Conservation (phyloP, 2,329 filamentous ascomycete genomes). For the Macrophomina tecta region DNA sequence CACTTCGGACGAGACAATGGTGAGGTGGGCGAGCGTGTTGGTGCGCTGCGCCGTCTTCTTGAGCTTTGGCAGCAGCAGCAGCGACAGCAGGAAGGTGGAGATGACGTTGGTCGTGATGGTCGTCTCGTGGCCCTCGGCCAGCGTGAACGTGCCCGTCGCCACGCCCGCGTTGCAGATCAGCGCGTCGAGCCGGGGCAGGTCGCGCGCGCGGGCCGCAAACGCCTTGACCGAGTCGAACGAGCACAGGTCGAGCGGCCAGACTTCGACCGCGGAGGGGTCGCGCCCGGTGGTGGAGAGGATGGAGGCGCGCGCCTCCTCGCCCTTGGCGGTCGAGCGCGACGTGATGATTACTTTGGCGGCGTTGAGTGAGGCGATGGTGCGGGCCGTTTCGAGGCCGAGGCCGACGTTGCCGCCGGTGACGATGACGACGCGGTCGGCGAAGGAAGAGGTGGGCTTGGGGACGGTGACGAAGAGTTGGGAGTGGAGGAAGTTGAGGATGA, state of each 20-base stretch:
- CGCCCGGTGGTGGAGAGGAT: conserved; percentile 45
- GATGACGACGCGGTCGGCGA: conserved; percentile 49
- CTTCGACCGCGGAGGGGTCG: conserved; percentile 45
- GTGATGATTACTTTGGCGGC: conserved; percentile 54
- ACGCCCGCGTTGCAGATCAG: conserved; percentile 50
- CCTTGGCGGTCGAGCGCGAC: conserved; percentile 51
- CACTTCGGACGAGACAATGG: conserved; percentile 30
- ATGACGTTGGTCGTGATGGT: conserved; percentile 50
- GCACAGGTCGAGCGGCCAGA: conserved; percentile 52
- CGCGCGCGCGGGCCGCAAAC: conserved; percentile 39
- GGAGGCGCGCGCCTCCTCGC: conserved; percentile 50
- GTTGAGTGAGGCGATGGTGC: conserved; percentile 49
- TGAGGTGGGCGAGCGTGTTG: conserved; percentile 23
- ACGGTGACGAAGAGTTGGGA: conserved; percentile 49
- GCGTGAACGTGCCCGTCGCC: conserved; percentile 34
- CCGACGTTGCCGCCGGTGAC: conserved; percentile 57
- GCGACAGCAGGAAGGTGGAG: conserved; percentile 45
- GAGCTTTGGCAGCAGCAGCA: conserved; percentile 39
- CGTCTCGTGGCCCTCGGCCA: conserved; percentile 38
- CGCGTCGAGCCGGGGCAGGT: conserved; percentile 43
- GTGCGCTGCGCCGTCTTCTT: conserved; percentile 15
- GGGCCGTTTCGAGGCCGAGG: conserved; percentile 54
- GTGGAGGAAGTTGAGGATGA: conserved; percentile 42
- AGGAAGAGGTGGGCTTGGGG: conserved; percentile 36
- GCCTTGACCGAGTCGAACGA: conserved; percentile 46